Evolutionary conservation across 768 basidiomycete genomes (phyloP).

Genomic region (Suillus clintonianus): DNA sequence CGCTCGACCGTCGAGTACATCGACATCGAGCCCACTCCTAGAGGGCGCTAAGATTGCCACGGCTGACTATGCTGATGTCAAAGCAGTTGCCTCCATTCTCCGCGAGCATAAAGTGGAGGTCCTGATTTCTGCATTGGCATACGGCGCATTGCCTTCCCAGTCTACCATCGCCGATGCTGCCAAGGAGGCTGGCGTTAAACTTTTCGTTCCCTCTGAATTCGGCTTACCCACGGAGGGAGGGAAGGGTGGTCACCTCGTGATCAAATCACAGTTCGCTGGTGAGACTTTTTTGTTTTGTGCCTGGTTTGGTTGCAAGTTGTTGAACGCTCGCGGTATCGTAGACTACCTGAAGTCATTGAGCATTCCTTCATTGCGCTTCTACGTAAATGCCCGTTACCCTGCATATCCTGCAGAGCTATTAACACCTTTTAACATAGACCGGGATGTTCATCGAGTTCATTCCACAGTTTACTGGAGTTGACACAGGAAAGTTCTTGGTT

Average conservation of each 20-base stretch:
- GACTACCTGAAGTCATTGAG: constrained; percentile 31
- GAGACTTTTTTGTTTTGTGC: constrained; percentile 3
- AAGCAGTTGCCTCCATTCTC: constrained; percentile 26
- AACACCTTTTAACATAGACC: constrained; percentile 21
- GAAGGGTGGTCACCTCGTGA: constrained; percentile 22
- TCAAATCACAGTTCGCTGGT: constrained; percentile 33
- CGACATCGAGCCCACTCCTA: constrained; percentile 19
- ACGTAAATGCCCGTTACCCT: constrained; percentile 20
- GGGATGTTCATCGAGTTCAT: constrained; percentile 36
- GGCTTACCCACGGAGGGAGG: constrained; percentile 37
- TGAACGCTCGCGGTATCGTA: constrained; percentile 7
- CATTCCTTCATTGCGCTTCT: constrained; percentile 32
- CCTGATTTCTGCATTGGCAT: constrained; percentile 34
- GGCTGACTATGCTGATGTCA: constrained; percentile 30
- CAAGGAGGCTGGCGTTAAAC: constrained; percentile 35
- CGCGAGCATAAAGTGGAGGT: constrained; percentile 35
- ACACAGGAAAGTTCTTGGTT: constrained; percentile 30
- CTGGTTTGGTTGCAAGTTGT: background rate
- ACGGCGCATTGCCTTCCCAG: constrained; percentile 26
- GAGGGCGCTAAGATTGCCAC: constrained; percentile 25
- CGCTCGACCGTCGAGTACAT: constrained; percentile 21
- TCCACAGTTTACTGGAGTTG: constrained; percentile 29
- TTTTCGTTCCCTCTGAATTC: constrained; percentile 43
- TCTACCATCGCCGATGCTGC: constrained; percentile 35
- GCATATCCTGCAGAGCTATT: background rate